Evolutionary conservation across 345 rosid species (phyloP), one percentile per base, ranked within the genome.

Genomic region (Rhizophora mangle): DNA sequence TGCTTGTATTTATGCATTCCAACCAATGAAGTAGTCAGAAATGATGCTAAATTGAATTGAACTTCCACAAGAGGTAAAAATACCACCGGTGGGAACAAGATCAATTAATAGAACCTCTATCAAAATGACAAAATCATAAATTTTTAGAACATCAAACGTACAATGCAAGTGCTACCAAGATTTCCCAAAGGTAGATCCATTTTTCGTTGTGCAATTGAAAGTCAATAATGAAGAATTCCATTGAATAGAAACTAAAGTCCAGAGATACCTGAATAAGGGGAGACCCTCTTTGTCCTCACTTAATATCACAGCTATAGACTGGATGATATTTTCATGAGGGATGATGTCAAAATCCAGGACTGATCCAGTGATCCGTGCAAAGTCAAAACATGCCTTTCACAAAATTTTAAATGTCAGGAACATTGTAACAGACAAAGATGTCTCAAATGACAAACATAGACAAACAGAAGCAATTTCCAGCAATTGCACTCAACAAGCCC

Each of bases 321-420:
- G 86, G 65, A 92, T 87, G 29, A 91, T 64, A 67, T 78, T 82
- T 84, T 86, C 87, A 69, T 83, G 80, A 70, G 96, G 97, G 77
- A 91, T 81, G 66, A 84, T 75, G 76, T 86, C 87, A 81, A 74
- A 80, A 77, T 79, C 83, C 66, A 85, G 70, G 65, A 85, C 85
- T 24, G 98, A 89, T 75, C 81, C 87, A 27, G 86, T 74, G 67
- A 88, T 80, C 70, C 93, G 81, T 69, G 88, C 91, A 60, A 91
- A 90, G 77, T 94, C 97, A 76, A 91, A 88, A 83, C 96, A 89
- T 65, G 96, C 98, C 98, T 94, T 82, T 81, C 79, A 87, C 72
- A 88, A 75, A 79, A 83, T 63, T 74, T 72, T 36, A 81, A 68
- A 57, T 71, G 77, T 89, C 85, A 93, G 89, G 89, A 83, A 66